A percentile compares a stretch with the other conserved stretches of the same genome.
These are phyloP conservation scores for Hypoxylon perforatum DNA, from an alignment of 495 filamentous ascomycete species.

Conservation along the genomic window DNA sequence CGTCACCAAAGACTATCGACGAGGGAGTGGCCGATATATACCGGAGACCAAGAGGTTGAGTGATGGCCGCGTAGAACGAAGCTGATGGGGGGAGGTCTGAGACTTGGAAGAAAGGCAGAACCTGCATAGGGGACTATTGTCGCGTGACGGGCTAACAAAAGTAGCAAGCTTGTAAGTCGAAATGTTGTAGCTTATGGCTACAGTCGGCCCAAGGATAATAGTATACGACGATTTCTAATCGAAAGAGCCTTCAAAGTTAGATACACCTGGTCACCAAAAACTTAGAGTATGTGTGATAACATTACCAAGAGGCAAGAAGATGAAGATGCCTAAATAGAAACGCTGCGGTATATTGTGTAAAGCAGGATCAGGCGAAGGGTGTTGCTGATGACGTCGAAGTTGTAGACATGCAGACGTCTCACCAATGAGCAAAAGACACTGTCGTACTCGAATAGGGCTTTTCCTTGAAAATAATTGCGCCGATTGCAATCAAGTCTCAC, in stretches of 20 bases:
- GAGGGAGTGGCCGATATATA: constrained; percentile 61
- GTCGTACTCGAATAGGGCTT: not conserved
- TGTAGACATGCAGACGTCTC: constrained; percentile 16
- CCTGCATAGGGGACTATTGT: constrained; percentile 39
- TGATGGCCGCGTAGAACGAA: constrained; percentile 81
- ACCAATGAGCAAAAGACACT: constrained; percentile 12
- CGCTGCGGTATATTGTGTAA: constrained; percentile 15
- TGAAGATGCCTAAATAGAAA: constrained; percentile 3
- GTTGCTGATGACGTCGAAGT: constrained; percentile 20
- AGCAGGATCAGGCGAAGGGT: constrained; percentile 26
- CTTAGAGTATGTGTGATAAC: constrained; percentile 18
- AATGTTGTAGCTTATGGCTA: not conserved
- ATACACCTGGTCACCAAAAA: constrained; percentile 19
- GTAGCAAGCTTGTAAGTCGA: constrained; percentile 6
- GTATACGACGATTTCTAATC: constrained; percentile 25
- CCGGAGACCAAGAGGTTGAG: constrained; percentile 78
- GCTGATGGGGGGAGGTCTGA: constrained; percentile 79
- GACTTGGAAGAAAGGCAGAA: constrained; percentile 65
- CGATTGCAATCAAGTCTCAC: constrained; percentile 1
- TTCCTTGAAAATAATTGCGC: not conserved
- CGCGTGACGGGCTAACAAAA: constrained; percentile 13
- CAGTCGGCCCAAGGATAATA: constrained; percentile 3
- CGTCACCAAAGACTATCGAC: constrained; percentile 48
- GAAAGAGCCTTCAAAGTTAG: constrained; percentile 19
- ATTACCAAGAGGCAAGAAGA: constrained; percentile 23